Percentiles rank a stretch among this genome's conserved stretches.
Evolutionary conservation across 257 asterid species (phyloP).

Genomic region (Nicotiana obtusifolia): DNA sequence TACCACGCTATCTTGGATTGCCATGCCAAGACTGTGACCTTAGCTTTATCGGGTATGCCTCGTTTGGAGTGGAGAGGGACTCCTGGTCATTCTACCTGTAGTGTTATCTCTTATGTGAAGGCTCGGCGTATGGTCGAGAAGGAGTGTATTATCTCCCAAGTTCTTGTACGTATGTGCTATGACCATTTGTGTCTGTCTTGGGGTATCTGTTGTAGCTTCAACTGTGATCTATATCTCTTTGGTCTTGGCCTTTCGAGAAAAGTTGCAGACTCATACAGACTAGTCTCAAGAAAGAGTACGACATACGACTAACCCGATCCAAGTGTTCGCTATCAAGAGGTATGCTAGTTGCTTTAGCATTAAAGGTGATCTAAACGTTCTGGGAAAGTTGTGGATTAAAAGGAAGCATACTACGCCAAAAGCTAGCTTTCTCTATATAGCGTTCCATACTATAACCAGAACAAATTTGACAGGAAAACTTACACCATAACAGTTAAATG

Average conservation of each 20-base stretch:
- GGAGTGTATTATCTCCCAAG: no score
- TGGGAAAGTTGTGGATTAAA: not conserved
- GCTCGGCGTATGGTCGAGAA: no score
- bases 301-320: not conserved
- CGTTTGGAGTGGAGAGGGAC: no score
- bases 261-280: conserved; percentile 11
- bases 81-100: no score
- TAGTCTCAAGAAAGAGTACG: conserved; percentile 1
- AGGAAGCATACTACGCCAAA: not conserved
- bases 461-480: not conserved
- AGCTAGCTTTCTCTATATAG: not conserved
- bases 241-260: conserved; percentile 33
- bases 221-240: conserved; percentile 34
- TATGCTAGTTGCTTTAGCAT: conserved; percentile 9
- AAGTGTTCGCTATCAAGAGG: not conserved
- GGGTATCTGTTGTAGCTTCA: conserved; percentile 46
- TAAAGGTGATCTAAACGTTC: not conserved
- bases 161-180: conserved; percentile 76
- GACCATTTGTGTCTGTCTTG: conserved; percentile 58
- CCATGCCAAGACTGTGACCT: no score
- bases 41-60: no score
- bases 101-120: no score
- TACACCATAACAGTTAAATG: not conserved
- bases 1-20: no score
- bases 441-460: not conserved